Percentiles rank a stretch among this genome's conserved stretches.
Evolutionary conservation across 2,329 filamentous ascomycete genomes (phyloP).

Genomic region (Microdochium paspali): DNA sequence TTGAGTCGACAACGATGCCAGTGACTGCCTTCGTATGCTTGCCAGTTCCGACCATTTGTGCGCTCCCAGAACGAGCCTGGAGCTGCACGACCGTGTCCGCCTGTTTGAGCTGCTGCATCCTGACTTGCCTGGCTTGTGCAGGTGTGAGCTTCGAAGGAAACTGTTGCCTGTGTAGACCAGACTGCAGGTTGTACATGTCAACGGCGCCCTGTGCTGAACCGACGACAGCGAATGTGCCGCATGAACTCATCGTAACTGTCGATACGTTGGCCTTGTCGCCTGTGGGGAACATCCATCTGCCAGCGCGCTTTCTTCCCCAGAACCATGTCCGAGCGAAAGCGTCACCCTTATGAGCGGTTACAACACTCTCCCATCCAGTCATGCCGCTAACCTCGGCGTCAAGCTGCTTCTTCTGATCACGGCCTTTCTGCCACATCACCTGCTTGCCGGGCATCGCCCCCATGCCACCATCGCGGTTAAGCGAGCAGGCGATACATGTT

Average conservation of each 20-base stretch:
- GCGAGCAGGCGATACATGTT: slow-evolving; percentile 79
- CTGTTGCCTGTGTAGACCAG: slow-evolving; percentile 75
- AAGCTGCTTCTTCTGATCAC: slow-evolving; percentile 48
- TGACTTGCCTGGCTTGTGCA: slow-evolving; percentile 67
- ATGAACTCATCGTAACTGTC: slow-evolving; percentile 81
- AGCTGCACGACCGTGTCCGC: slow-evolving; percentile 48
- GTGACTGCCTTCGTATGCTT: slow-evolving; percentile 78
- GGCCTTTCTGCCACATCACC: slow-evolving; percentile 74
- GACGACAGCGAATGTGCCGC: slow-evolving; percentile 86
- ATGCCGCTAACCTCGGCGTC: slow-evolving; percentile 65
- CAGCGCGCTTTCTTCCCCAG: slow-evolving; percentile 89
- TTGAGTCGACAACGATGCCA: slow-evolving; percentile 77
- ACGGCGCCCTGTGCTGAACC: slow-evolving; percentile 77
- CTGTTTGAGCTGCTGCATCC: slow-evolving; percentile 52
- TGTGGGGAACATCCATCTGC: slow-evolving; percentile 86
- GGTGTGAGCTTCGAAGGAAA: slow-evolving; percentile 76
- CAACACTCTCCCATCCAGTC: slow-evolving; percentile 94
- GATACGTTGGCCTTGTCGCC: slow-evolving; percentile 74
- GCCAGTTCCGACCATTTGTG: slow-evolving; percentile 45
- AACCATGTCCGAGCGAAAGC: slow-evolving; percentile 90
- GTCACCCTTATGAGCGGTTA: slow-evolving; percentile 85
- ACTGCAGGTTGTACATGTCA: slow-evolving; percentile 96
- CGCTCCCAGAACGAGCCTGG: slow-evolving; percentile 31
- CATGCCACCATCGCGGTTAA: slow-evolving; percentile 93
- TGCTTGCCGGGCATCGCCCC: slow-evolving; percentile 72